Evolutionary conservation across 2,329 filamentous ascomycete species (phyloP), one percentile per base, ranked within the genome.

Genomic region (Penicillium frequentans): DNA sequence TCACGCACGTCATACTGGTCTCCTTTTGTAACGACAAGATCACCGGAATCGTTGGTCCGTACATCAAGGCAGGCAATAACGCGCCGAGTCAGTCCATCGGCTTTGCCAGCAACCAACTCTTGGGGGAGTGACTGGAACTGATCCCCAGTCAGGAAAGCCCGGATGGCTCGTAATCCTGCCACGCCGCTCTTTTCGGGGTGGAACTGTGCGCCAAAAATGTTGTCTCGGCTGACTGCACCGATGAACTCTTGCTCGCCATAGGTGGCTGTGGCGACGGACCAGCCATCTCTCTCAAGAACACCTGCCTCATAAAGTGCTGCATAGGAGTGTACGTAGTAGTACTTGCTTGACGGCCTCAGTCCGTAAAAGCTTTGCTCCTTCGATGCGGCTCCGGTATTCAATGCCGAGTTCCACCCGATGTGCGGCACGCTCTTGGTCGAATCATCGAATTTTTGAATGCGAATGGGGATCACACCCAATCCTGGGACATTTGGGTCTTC

Each of bases 1-100:
- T 98, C 95, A 31, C 95, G 90, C 7, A 99, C 95, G 70, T 99
- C 95, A 78, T 99, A 99, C 75, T 98, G 93, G 76, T 99, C 95
- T 56, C 95, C 95, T 77, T 99, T 99, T 14, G 95, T 99, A 37
- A 99, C 95, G 0, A 99, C 95, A 10, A 99, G 82, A 75, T 99
- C 95, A 33, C 95, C 95, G 59, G 89, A 82, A 73, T 99, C 95
- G 74, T 99, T 99, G 52, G 93, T 86, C 44, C 95, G 89, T 50
- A 99, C 95, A 71, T 99, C 95, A 27, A 99, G 86, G 71, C 95
- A 99, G 27, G 95, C 95, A 71, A 99, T 98, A 50, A 99, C 86
- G 63, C 95, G 86, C 58, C 92, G 84, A n/a, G 95, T 99, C 50
- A 99, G 81, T 19, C 92, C 93, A 64, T 92, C 66, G 42, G 59